A percentile compares a stretch with the other conserved stretches of the same genome.
Evolutionary conservation across 176 grass and related monocot genomes (phyloP).

Genomic region (Poa pratensis): DNA sequence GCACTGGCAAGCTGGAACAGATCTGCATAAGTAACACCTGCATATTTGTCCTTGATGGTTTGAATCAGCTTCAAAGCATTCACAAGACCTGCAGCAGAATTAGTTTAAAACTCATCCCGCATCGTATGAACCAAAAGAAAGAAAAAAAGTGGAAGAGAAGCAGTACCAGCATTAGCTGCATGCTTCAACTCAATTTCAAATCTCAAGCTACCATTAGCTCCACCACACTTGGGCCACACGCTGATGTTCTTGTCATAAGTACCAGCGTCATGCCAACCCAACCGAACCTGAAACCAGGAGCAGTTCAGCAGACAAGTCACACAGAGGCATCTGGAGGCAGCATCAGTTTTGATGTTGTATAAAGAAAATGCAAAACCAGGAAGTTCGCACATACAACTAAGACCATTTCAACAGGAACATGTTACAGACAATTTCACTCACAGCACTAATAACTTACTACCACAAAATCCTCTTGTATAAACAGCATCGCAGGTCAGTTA

Average conservation of each 20-base stretch:
- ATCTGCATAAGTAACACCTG: constrained; percentile 77
- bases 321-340: background rate
- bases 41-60: constrained; percentile 84
- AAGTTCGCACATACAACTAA: background rate
- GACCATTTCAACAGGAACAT: background rate
- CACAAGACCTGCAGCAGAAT: constrained; percentile 56
- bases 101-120: background rate
- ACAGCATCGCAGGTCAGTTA: background rate
- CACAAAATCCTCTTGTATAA: constrained; percentile 1
- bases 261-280: constrained; percentile 90
- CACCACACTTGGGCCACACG: constrained; percentile 77
- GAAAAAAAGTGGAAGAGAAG: constrained; percentile 6
- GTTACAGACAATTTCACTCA: background rate
- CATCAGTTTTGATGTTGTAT: background rate
- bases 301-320: constrained; percentile 29
- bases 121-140: constrained; percentile 14
- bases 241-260: constrained; percentile 86
- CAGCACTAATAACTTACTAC: background rate
- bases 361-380: background rate
- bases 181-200: constrained; percentile 89
- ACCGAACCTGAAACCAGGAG: constrained; percentile 67
- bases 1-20: constrained; percentile 94
- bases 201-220: constrained; percentile 87
- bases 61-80: constrained; percentile 85
- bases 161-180: constrained; percentile 80